These are phyloP conservation scores for Zalaria obscura DNA, from an alignment of 2,329 filamentous ascomycete genomes.

Conservation along the genomic window DNA sequence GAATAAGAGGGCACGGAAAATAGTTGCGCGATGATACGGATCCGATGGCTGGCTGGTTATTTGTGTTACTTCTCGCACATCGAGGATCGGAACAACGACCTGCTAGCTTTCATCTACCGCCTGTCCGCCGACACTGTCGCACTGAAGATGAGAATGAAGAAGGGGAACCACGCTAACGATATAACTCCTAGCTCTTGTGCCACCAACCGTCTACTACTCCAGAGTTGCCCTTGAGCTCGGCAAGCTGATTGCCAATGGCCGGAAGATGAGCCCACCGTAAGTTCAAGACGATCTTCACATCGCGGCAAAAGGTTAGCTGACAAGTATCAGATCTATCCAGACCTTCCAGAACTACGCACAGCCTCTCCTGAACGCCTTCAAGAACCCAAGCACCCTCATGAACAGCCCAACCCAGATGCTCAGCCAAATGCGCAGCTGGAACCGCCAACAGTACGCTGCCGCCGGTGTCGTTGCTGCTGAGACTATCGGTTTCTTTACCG, in stretches of 20 bases:
- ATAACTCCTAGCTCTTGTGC: conserved; percentile 54
- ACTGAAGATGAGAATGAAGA: too few relatives aligned
- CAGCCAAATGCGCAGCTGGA: conserved; percentile 52
- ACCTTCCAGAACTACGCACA: conserved; percentile 74
- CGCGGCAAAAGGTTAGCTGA: too few relatives aligned
- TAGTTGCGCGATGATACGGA: too few relatives aligned
- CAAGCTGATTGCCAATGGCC: conserved; percentile 74
- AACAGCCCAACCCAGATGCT: conserved; percentile 39
- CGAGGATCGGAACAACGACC: too few relatives aligned
- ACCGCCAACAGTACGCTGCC: conserved; percentile 53
- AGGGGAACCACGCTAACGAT: too few relatives aligned
- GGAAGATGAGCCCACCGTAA: conserved; percentile 94
- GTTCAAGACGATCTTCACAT: conserved; percentile 21
- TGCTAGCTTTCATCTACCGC: too few relatives aligned
- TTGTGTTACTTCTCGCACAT: too few relatives aligned
- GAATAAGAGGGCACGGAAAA: too few relatives aligned
- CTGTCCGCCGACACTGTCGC: too few relatives aligned
- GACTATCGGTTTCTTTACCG: conserved; percentile 89
- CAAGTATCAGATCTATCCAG: conserved; percentile 15
- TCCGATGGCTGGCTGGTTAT: too few relatives aligned
- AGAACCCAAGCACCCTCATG: conserved; percentile 51
- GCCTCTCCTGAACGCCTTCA: conserved; percentile 53
- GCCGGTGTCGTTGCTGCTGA: conserved; percentile 73
- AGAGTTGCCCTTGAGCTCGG: conserved; percentile 76
- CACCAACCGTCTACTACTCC: conserved; percentile 81